Base-by-base conservation (phyloP, 257 asterid species). In the Solanum pinnatisectum region DNA sequence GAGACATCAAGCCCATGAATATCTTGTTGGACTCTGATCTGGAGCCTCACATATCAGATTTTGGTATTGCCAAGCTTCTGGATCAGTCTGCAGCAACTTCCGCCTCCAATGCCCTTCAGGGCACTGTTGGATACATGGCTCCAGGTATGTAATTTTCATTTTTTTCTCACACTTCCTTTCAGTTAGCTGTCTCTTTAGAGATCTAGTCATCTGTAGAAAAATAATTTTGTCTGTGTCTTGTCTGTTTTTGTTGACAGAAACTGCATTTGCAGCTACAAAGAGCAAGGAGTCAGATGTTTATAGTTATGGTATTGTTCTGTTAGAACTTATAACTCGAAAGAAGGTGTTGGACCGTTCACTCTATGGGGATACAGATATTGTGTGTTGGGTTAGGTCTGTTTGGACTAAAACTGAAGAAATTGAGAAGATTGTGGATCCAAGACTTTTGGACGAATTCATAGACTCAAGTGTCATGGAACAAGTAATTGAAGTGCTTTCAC, bases 1-100 rank as follows among this genome's bases (percentile, higher is more conserved):
- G 93, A 33, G 98, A 96, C 65, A 93, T 96, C 86, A 96, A 96
- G 86, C 98, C 98, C 5, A 93, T 91, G 93, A 96, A 96, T 89
- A 93, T 96, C 83, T 88, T 96, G 49, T 89, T 96, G 90, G 98
- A 96, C 87, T 91, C 94, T 11, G 96, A 95, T 4, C 84, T 95
- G 90, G 98, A 93, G 92, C 95, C 98, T 33, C 98, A 93, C 90
- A 92, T 96, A 84, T 94, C 98, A 0, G 98, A 96, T 89, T 96
- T 96, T 73, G 98, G 98, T 87, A 93, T 95, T 86, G 96, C 98
- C 83, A 95, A 93, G 93, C 94, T 96, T 87, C 88, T 96, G 91
- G 96, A 95, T 63, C 96, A 92, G 82, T 90, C 98, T 10, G 91
- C 89, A 85, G 37, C 91, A 88, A 90, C 93, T 7, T 18, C 89